These are phyloP conservation scores for Tylopilus felleus DNA, from an alignment of 768 basidiomycete species.

Conservation along the genomic window DNA sequence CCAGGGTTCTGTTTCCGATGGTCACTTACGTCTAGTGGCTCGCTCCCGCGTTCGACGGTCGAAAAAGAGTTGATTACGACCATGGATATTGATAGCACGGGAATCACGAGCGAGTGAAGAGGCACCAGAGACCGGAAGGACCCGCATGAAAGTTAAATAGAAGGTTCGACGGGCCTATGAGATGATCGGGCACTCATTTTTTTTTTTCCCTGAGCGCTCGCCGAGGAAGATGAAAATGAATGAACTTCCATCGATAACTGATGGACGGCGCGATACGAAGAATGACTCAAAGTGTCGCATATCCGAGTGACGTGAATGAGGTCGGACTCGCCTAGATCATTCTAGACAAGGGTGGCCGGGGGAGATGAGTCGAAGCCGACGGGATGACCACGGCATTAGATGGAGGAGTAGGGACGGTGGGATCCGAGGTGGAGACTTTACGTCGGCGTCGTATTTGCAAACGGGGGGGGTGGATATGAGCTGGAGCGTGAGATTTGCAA, in stretches of 20 bases:
- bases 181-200: conserved; percentile 19
- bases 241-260: conserved; percentile 24
- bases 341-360: conserved; percentile 24
- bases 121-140: conserved; percentile 16
- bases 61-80: conserved; percentile 13
- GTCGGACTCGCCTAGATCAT: background rate
- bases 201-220: conserved; percentile 2
- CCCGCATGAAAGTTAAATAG: conserved; percentile 24
- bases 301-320: conserved; percentile 7
- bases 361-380: conserved; percentile 16
- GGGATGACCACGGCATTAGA: conserved; percentile 12
- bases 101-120: conserved; percentile 20
- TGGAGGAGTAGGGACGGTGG: background rate
- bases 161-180: conserved; percentile 27
- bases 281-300: conserved; percentile 7
- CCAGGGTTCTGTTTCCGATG: conserved; percentile 18
- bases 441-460: too few species aligned
- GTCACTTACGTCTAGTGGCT: conserved; percentile 32
- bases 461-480: background rate
- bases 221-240: conserved; percentile 24
- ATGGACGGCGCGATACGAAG: conserved; percentile 14
- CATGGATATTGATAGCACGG: conserved; percentile 20
- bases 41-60: conserved; percentile 31
- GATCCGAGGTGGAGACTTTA: conserved; percentile 15
- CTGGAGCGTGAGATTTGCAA: conserved; percentile 30